Base-by-base conservation (phyloP, 164 flowering plant species). In the Dillenia suffruticosa region DNA sequence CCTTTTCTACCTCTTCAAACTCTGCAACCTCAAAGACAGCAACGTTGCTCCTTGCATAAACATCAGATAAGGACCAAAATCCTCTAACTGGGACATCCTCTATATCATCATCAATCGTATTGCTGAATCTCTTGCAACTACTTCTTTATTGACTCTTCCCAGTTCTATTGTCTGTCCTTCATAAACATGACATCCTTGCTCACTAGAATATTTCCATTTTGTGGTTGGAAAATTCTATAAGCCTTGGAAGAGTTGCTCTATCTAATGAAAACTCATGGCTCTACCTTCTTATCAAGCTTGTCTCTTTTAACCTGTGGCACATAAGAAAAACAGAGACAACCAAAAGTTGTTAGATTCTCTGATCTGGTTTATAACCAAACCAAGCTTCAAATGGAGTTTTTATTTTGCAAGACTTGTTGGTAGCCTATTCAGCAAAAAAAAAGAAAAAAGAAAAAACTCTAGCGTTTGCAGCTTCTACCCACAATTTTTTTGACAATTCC, bases 261-360 rank as follows among this genome's bases (percentile, higher is more conserved):
- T 13, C 55, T 26, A 52, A 52, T 52, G 16, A 52, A 52, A 13
- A 52, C 9, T 52, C 55, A 0, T 3, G 55, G 22, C 2, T 52
- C 24, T 52, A 26, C 1, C 55, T 13, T 52, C 3, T 16, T 52
- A 52, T 52, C 55, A 52, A 52, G 55, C 10, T 52, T 52, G 19
- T 52, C 55, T 52, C 19, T 52, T 52, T 52, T 52, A 14, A 52
- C 55, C 22, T 8, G 55, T 52, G 22, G 22, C 19, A 6, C 55
- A 52, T 52, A 16, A 52, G 19, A 52, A 52, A 52, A 52, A 52
- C 24, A 52, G 10, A 52, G 55, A 16, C 19, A 52, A 52, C 55
- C 22, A 12, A 51, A 52, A 16, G 9, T 52, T 52, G 5, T 52
- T n/a, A 52, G 55, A n/a, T 51, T 12, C 9, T 51, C 9, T 11